Conservation (phyloP, 495 filamentous ascomycete species). For the Penicillium coprophilum region DNA sequence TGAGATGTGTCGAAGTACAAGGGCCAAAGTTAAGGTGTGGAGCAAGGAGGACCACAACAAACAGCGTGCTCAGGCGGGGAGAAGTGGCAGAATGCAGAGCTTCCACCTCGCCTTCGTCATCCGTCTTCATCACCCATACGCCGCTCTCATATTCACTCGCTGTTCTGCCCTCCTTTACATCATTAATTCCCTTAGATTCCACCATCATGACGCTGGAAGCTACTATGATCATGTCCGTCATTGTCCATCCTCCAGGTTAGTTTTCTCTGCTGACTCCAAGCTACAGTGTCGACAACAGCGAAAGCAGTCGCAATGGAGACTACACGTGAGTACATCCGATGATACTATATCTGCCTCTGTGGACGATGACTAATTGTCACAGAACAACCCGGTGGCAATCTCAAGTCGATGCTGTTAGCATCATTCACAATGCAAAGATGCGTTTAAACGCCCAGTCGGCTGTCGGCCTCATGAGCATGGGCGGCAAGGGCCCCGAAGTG, state of each 20-base stretch:
- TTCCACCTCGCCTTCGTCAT: conserved; percentile 21
- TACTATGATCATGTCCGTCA: conserved; percentile 69
- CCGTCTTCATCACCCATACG: conserved; percentile 18
- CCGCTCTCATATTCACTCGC: conserved; percentile 10
- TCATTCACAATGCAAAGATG: conserved; percentile 92
- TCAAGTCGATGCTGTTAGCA: conserved; percentile 88
- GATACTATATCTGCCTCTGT: conserved; percentile 2
- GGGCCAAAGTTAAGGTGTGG: conserved; percentile 22
- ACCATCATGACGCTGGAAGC: conserved; percentile 70
- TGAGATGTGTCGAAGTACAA: conserved; percentile 10
- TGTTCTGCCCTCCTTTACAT: conserved; percentile 9
- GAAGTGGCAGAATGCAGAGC: conserved; percentile 28
- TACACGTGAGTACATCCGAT: conserved; percentile 54
- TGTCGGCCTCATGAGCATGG: conserved; percentile 98
- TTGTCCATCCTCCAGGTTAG: conserved; percentile 18
- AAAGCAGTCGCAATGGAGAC: conserved; percentile 95
- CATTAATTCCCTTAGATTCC: conserved; percentile 13
- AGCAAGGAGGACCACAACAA: conserved; percentile 30
- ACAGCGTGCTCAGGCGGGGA: conserved; percentile 25
- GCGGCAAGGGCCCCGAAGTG: conserved; percentile 93
- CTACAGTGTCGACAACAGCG: conserved; percentile 89
- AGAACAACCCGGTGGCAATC: conserved; percentile 93
- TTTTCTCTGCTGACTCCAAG: conserved; percentile 26
- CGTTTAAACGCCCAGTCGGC: conserved; percentile 93
- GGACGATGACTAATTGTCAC: conserved; percentile 19